Percentiles rank a stretch among this genome's conserved stretches.
Evolutionary conservation across 306 rosid species (phyloP).

Genomic region (Prosopis cineraria): DNA sequence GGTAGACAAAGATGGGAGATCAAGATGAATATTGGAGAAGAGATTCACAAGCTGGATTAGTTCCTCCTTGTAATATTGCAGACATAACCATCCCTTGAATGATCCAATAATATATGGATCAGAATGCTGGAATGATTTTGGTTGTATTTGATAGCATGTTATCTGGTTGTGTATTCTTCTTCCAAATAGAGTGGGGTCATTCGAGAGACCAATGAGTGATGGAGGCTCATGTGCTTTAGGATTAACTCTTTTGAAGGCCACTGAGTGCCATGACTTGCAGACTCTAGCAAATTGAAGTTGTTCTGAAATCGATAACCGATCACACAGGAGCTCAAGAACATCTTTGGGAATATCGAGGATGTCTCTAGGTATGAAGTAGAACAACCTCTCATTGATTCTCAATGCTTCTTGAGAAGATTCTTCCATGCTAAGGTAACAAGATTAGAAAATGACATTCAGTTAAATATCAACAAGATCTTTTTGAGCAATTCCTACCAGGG

Average conservation of each 20-base stretch:
- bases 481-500: background rate
- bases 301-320: background rate
- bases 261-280: background rate
- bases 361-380: background rate
- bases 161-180: background rate
- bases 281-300: background rate
- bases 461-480: background rate
- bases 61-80: background rate
- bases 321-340: background rate
- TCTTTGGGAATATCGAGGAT: background rate
- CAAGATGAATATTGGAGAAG: background rate
- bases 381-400: background rate
- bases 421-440: background rate
- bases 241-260: background rate
- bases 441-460: background rate
- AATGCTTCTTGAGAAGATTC: background rate
- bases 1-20: background rate
- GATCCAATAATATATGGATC: background rate
- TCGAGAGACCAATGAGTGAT: background rate
- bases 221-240: background rate
- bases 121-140: background rate
- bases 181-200: background rate
- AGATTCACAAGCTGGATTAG: background rate
- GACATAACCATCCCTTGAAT: background rate
- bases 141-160: background rate